Percentiles rank a stretch among this genome's conserved stretches.
These are phyloP conservation scores for Xylogone sp. DNA, from an alignment of 2,329 filamentous ascomycete species.

Conservation along the genomic window DNA sequence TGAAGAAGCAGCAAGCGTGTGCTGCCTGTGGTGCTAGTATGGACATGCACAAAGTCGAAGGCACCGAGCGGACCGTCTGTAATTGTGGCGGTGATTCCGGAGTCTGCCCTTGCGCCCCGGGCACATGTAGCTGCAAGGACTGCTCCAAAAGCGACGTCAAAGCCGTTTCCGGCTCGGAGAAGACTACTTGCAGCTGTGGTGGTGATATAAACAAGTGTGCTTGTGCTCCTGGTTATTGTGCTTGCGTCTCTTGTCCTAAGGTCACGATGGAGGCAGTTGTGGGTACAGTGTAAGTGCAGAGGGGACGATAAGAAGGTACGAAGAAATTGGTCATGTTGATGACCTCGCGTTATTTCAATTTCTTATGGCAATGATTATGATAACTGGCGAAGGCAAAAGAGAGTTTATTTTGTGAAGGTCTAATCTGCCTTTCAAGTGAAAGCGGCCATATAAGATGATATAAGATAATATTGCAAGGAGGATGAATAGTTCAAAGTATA, in stretches of 20 bases:
- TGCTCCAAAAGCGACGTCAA: slow-evolving; percentile 40
- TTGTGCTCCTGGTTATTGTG: slow-evolving; percentile 35
- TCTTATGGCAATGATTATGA: no score
- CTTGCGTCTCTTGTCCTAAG: slow-evolving; percentile 32
- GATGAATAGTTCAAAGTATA: no score
- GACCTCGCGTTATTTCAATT: no score
- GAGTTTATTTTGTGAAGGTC: no score
- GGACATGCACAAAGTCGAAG: slow-evolving; percentile 19
- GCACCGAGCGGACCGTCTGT: slow-evolving; percentile 35
- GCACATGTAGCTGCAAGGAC: slow-evolving; percentile 35
- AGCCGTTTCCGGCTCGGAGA: slow-evolving; percentile 27
- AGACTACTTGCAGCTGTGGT: slow-evolving; percentile 32
- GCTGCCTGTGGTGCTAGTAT: slow-evolving; percentile 26
- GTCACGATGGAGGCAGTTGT: slow-evolving; percentile 33
- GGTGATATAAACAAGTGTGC: slow-evolving; percentile 30
- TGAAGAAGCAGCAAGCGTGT: slow-evolving; percentile 68
- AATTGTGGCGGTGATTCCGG: slow-evolving; percentile 31
- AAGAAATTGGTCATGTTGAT: no score
- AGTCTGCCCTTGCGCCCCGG: slow-evolving; percentile 31
- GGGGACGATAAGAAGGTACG: slow-evolving; percentile 24
- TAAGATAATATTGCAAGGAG: no score
- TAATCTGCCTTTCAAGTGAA: no score
- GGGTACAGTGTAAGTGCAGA: slow-evolving; percentile 31
- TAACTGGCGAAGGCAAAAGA: no score
- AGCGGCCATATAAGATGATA: no score